Conservation (phyloP, 1,284 basidiomycete species). For the Phylloporus sp. region DNA sequence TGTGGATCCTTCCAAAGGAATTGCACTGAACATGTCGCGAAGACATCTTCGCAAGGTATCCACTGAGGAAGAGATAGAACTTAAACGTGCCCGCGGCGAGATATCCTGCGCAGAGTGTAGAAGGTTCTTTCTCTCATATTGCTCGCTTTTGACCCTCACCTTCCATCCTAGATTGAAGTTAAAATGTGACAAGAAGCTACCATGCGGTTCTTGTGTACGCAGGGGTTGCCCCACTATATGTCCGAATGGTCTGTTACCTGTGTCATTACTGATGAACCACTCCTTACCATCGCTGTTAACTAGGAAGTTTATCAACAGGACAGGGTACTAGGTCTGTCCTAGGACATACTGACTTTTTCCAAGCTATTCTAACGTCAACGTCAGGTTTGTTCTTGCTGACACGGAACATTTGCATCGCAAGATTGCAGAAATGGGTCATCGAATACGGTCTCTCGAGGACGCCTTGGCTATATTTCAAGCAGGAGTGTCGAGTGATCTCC, state of each 20-base stretch:
- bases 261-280: not conserved
- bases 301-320: constrained; percentile 58
- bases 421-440: constrained; percentile 73
- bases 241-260: constrained; percentile 45
- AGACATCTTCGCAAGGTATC: constrained; percentile 47
- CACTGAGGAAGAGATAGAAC: constrained; percentile 55
- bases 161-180: constrained; percentile 57
- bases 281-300: constrained; percentile 5
- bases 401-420: constrained; percentile 71
- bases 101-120: constrained; percentile 63
- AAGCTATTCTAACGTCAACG: not conserved
- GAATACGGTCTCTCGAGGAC: constrained; percentile 73
- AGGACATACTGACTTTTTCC: not conserved
- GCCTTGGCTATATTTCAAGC: constrained; percentile 67
- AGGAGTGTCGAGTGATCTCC: constrained; percentile 59
- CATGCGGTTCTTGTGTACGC: constrained; percentile 53
- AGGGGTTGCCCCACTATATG: constrained; percentile 54
- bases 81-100: constrained; percentile 57
- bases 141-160: constrained; percentile 8
- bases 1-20: constrained; percentile 30
- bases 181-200: constrained; percentile 68
- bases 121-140: constrained; percentile 30
- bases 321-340: constrained; percentile 53
- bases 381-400: constrained; percentile 68
- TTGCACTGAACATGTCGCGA: constrained; percentile 32